Base-by-base conservation (phyloP, 2,329 filamentous ascomycete species). In the Rasamsonia emersonii region DNA sequence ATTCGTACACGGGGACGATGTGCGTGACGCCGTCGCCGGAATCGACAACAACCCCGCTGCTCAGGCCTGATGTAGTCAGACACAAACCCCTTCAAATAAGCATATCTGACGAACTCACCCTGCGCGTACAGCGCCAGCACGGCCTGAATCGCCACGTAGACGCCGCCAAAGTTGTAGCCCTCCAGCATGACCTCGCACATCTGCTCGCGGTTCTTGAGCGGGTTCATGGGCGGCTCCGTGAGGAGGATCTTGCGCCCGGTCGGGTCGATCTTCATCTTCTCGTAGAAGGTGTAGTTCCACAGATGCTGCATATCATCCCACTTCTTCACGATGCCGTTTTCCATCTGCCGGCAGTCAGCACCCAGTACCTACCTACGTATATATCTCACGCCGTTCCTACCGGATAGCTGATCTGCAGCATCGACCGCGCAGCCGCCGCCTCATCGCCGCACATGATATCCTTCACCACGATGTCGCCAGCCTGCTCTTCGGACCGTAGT, bases 181-280 rank as follows among this genome's bases (percentile, higher is more conserved):
- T 98, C 91, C 61, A 98, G 93, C 91, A 98, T 98, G 64, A 96
- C 86, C 67, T 98, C 86, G 58, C 80, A 86, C 91, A 98, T 98
- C 64, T 93, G 81, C 65, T 96, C 88, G 42, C 91, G 77, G 68
- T 98, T 98, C 72, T 80, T 88, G 39, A 96, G 72, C 28, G 91
- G 91, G 65, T 98, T 38, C 82, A 96, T 91, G 10, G 91, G 91
- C 20, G 91, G 89, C 65, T 98, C 91, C 28, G 89, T 96, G 47
- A 96, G 75, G 43, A 98, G 75, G 59, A 98, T 96, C 75, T 98
- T 98, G 63, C 88, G 86, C 45, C 86, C 89, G 14, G 76, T 77
- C 2, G 91, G 77, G 59, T 96, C 84, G 47, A 98, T 71, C 62
- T 86, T 78, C 76, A 98, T 84, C 76, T 96, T 96, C 61, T 98